Evolutionary conservation across 176 grass and related monocot species (phyloP).

Genomic region (Raddia distichophylla): DNA sequence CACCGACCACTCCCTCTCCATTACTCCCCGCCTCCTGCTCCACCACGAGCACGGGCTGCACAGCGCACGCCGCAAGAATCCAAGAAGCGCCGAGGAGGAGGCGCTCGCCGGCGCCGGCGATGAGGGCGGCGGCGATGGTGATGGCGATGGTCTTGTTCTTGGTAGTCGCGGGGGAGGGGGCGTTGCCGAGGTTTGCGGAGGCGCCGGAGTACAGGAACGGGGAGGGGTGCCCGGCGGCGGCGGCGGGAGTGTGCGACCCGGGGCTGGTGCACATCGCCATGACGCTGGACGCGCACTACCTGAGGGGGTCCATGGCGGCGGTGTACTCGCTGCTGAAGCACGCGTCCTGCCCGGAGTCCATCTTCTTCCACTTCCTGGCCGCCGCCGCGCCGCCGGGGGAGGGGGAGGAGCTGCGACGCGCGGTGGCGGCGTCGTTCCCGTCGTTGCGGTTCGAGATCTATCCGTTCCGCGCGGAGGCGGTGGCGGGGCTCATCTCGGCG

Average conservation of each 20-base stretch:
- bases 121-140: no score
- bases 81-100: no score
- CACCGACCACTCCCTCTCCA: no score
- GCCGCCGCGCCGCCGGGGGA: no score
- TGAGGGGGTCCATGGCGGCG: slow-evolving; percentile 89
- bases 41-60: no score
- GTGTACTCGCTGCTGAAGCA: slow-evolving; percentile 90
- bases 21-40: no score
- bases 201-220: slow-evolving; percentile 88
- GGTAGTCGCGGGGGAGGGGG: no score
- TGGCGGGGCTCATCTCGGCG: slow-evolving; percentile 74
- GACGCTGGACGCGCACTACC: slow-evolving; percentile 98
- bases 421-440: slow-evolving; percentile 69
- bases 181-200: slow-evolving; percentile 67
- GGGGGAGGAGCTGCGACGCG: slow-evolving; percentile 45
- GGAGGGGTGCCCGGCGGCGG: slow-evolving; percentile 47
- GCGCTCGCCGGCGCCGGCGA: no score
- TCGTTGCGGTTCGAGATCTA: slow-evolving; percentile 86
- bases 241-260: slow-evolving; percentile 64
- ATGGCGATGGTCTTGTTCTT: no score
- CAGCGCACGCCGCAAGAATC: no score
- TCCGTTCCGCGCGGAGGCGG: slow-evolving; percentile 51
- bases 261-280: slow-evolving; percentile 82
- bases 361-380: slow-evolving; percentile 89
- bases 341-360: slow-evolving; percentile 73